These are phyloP conservation scores for Tylopilus rubrobrunneus DNA, from an alignment of 768 basidiomycete genomes.

Conservation along the genomic window DNA sequence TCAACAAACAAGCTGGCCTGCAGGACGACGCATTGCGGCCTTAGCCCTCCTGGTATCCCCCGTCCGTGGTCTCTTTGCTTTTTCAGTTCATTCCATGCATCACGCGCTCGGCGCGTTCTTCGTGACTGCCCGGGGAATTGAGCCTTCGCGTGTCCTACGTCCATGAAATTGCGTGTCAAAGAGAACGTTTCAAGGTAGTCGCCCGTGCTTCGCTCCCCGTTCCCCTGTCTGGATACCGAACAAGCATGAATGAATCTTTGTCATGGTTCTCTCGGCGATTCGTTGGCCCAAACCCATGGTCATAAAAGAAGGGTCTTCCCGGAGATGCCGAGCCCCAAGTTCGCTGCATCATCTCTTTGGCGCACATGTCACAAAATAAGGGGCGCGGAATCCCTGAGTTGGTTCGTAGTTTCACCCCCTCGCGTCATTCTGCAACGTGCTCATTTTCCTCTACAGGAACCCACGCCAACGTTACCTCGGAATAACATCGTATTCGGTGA, in stretches of 20 bases:
- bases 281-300: constrained; percentile 8
- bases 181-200: not conserved
- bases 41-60: constrained; percentile 1
- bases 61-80: not conserved
- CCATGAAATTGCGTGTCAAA: constrained; percentile 4
- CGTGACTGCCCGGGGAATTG: constrained; percentile 13
- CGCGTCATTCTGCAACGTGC: not conserved
- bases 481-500: constrained; percentile 29
- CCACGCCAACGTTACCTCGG: constrained; percentile 4
- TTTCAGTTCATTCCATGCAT: constrained; percentile 20
- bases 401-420: constrained; percentile 14
- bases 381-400: not conserved
- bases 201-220: not conserved
- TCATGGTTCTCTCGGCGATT: constrained; percentile 22
- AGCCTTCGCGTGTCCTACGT: not conserved
- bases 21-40: constrained; percentile 21
- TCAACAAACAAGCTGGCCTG: constrained; percentile 14
- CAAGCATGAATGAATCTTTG: not conserved
- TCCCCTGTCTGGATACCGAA: constrained; percentile 4
- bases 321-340: constrained; percentile 4
- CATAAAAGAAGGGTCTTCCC: constrained; percentile 17
- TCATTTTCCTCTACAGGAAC: constrained; percentile 9
- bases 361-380: constrained; percentile 23
- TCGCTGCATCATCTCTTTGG: constrained; percentile 10
- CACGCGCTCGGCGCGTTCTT: constrained; percentile 11